These are phyloP conservation scores for Aspergillus viridinutans DNA, from an alignment of 2,329 filamentous ascomycete genomes.

Conservation along the genomic window DNA sequence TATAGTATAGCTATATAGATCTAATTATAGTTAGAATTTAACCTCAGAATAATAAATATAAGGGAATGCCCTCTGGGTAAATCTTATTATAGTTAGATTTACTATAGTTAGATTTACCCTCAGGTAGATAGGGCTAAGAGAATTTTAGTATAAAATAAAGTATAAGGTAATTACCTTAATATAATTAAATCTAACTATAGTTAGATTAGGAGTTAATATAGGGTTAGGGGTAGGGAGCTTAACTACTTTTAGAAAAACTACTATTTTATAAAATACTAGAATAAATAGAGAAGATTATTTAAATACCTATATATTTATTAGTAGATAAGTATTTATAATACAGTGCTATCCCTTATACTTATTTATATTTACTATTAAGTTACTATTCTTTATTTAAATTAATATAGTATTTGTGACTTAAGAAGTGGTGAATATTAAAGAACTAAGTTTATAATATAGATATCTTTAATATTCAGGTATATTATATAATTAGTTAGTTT, in stretches of 20 bases:
- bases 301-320: background rate
- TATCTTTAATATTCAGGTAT: background rate
- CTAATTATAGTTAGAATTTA: too few relatives aligned
- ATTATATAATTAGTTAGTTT: background rate
- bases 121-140: too few relatives aligned
- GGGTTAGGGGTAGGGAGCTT: background rate
- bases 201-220: background rate
- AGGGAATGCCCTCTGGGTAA: too few relatives aligned
- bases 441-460: background rate
- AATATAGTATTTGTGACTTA: background rate
- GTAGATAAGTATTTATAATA: background rate
- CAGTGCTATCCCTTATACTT: background rate
- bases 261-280: background rate
- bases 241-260: background rate
- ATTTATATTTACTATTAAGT: background rate
- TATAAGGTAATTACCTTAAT: background rate
- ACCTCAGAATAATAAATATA: too few relatives aligned
- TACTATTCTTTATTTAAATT: background rate
- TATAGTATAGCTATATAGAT: too few relatives aligned
- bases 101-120: too few relatives aligned
- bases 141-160: too few relatives aligned
- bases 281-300: background rate
- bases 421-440: background rate
- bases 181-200: background rate
- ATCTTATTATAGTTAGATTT: too few relatives aligned